Conservation (phyloP, 2,329 filamentous ascomycete species). For the Dactylellina leptospora region DNA sequence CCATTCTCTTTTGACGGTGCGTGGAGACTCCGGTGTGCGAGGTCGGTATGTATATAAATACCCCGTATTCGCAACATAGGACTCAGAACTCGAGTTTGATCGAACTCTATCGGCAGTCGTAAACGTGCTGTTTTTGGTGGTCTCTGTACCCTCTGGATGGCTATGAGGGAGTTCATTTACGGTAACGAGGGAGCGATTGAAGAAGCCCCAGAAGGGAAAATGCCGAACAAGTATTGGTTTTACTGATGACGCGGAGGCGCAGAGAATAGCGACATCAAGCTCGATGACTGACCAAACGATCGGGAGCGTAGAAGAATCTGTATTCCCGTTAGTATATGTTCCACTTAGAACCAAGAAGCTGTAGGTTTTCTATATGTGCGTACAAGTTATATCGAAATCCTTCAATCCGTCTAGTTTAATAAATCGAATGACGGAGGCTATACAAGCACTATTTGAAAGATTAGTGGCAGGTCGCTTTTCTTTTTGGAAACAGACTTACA, state of each 20-base stretch:
- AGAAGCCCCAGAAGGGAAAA: conserved; percentile 43
- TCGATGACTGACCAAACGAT: conserved; percentile 49
- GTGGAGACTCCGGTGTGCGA: conserved; percentile 34
- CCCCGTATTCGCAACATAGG: conserved; percentile 40
- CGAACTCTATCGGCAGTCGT: conserved; percentile 42
- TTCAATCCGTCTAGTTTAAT: conserved; percentile 30
- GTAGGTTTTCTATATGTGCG: background rate
- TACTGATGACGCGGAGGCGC: conserved; percentile 38
- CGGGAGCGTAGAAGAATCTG: conserved; percentile 40
- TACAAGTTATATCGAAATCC: conserved; percentile 49
- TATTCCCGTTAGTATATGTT: background rate
- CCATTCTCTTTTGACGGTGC: conserved; percentile 41
- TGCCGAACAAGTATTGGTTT: conserved; percentile 46
- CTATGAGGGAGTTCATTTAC: conserved; percentile 45
- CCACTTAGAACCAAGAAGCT: background rate
- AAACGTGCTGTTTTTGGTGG: conserved; percentile 46
- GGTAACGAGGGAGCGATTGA: conserved; percentile 45
- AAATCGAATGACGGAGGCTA: conserved; percentile 47
- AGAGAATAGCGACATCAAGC: conserved; percentile 47
- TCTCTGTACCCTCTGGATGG: conserved; percentile 36
- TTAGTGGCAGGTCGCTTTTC: background rate
- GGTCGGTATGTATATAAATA: conserved; percentile 33
- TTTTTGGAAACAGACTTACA: conserved; percentile 17
- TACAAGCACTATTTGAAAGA: conserved; percentile 17
- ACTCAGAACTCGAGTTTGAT: conserved; percentile 44